Conservation (phyloP, 805 yeast genomes). For the Pichia eremophila region DNA sequence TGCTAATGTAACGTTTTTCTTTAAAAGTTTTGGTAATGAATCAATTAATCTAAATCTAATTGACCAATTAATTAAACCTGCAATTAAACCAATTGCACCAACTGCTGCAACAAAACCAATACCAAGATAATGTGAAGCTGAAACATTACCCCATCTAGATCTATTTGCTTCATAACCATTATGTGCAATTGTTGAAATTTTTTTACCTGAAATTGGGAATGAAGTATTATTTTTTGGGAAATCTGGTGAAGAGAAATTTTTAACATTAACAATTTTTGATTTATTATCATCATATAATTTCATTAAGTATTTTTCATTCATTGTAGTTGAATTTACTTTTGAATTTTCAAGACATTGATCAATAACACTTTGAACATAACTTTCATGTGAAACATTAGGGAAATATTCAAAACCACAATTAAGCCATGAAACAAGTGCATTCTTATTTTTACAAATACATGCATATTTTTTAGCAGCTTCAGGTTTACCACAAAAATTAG, state of each 20-base stretch:
- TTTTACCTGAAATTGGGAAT: conserved; percentile 28
- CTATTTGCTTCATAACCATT: conserved; percentile 19
- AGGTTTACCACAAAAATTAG: conserved; percentile 13
- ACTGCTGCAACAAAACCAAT: conserved; percentile 40
- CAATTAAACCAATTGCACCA: conserved; percentile 34
- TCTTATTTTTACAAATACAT: conserved; percentile 20
- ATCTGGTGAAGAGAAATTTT: conserved; percentile 19
- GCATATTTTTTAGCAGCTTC: conserved; percentile 5
- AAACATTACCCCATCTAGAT: conserved; percentile 27
- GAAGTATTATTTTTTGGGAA: conserved; percentile 20
- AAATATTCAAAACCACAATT: conserved; percentile 16
- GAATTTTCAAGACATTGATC: conserved; percentile 11
- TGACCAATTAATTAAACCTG: conserved; percentile 34
- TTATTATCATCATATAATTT: conserved; percentile 27
- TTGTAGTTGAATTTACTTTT: conserved; percentile 13
- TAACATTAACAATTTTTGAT: conserved; percentile 22
- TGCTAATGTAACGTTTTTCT: conserved; percentile 18
- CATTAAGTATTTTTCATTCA: neutral
- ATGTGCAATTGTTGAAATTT: conserved; percentile 16
- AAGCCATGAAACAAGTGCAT: conserved; percentile 24
- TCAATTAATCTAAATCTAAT: conserved; percentile 16
- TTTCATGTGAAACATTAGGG: neutral
- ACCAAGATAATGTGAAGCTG: conserved; percentile 37
- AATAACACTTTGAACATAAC: conserved; percentile 10
- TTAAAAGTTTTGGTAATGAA: conserved; percentile 19